phyloP scores from a whole-genome alignment of 495 filamentous ascomycete genomes.

The Aspergillus haitiensis region DNA sequence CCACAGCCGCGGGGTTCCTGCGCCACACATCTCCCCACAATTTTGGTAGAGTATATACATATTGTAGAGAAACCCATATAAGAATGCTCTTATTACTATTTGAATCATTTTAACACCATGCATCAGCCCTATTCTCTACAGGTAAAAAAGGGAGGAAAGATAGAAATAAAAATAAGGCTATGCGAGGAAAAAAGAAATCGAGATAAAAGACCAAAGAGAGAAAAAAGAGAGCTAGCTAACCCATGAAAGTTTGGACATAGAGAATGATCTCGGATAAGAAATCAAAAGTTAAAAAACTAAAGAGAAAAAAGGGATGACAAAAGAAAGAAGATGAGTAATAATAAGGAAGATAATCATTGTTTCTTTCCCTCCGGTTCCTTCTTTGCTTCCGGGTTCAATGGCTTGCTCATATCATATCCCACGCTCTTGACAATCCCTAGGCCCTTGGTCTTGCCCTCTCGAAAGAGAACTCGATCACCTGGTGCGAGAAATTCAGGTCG shows the following conservation, averaged over 20 bases:
- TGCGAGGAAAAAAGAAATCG: no score
- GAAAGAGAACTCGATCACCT: conserved; percentile 88
- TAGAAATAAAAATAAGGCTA: no score
- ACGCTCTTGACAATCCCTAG: conserved; percentile 90
- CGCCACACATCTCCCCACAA: conserved; percentile 11
- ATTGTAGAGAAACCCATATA: no score
- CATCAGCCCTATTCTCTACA: no score
- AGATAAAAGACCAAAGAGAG: not conserved
- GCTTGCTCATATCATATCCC: conserved; percentile 73
- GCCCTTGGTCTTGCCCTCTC: conserved; percentile 93
- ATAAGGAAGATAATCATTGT: conserved; percentile 1
- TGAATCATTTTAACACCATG: no score
- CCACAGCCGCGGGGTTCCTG: conserved; percentile 6
- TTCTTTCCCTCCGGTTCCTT: conserved; percentile 21
- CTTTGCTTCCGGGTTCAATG: conserved; percentile 51
- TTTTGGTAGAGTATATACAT: not conserved
- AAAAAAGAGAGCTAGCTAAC: no score
- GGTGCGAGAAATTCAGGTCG: conserved; percentile 89
- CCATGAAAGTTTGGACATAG: no score
- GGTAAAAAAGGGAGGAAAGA: no score
- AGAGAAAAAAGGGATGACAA: not conserved
- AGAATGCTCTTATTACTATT: not conserved
- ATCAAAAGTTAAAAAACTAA: not conserved
- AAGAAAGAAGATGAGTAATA: not conserved
- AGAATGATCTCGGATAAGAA: no score